These are phyloP conservation scores for Verticillium nonalfalfae DNA, from an alignment of 2,329 filamentous ascomycete genomes.

Conservation along the genomic window DNA sequence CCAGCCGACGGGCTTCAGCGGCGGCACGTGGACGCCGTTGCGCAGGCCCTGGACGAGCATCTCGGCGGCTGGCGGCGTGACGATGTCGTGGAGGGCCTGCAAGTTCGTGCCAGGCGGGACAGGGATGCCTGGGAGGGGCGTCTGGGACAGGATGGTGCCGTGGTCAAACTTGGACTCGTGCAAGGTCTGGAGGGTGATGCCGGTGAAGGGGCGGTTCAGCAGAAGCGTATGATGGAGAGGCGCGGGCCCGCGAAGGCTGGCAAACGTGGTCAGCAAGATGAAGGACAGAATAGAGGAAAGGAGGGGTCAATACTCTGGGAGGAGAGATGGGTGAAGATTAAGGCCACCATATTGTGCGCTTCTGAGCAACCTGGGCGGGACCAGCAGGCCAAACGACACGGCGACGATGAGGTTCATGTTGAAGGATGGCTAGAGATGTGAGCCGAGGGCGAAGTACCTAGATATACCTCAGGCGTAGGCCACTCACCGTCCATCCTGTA, in stretches of 20 bases:
- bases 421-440: slow-evolving; percentile 35
- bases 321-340: slow-evolving; percentile 87
- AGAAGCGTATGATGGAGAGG: slow-evolving; percentile 84
- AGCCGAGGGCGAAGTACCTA: slow-evolving; percentile 2
- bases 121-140: slow-evolving; percentile 49
- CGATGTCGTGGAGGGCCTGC: slow-evolving; percentile 30
- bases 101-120: slow-evolving; percentile 38
- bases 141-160: slow-evolving; percentile 69
- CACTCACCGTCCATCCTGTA: slow-evolving; percentile 66
- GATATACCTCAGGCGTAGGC: not conserved
- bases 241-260: slow-evolving; percentile 73
- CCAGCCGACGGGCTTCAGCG: slow-evolving; percentile 25
- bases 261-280: slow-evolving; percentile 1
- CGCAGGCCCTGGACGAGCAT: slow-evolving; percentile 65
- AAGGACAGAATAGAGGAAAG: not conserved
- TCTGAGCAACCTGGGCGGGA: slow-evolving; percentile 69
- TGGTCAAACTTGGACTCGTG: slow-evolving; percentile 71
- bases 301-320: slow-evolving; percentile 61
- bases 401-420: slow-evolving; percentile 75
- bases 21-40: slow-evolving; percentile 58
- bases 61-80: slow-evolving; percentile 60
- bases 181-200: slow-evolving; percentile 83
- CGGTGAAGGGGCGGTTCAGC: slow-evolving; percentile 51
- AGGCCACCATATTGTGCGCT: slow-evolving; percentile 75
- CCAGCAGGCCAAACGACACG: slow-evolving; percentile 89